A percentile compares a stretch with the other conserved stretches of the same genome.
Conservation (phyloP, 495 filamentous ascomycete genomes). For the Lentithecium fluviatile region DNA sequence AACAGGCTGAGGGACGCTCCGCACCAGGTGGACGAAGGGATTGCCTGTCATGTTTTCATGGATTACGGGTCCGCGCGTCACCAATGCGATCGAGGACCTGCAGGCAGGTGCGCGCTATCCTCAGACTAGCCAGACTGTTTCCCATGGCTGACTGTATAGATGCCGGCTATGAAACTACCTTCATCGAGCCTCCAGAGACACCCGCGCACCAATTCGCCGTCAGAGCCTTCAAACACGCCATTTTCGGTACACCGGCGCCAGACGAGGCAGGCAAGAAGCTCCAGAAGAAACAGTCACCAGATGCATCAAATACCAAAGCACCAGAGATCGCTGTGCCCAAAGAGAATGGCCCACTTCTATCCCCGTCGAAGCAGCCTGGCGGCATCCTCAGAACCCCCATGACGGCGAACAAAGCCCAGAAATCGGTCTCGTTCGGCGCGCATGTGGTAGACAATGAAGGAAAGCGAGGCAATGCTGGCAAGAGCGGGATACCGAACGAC, state of each 20-base stretch:
- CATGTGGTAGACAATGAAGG: constrained; percentile 62
- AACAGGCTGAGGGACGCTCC: neutral
- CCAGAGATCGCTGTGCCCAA: constrained; percentile 2
- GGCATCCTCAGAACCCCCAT: constrained; percentile 90
- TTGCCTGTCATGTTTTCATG: constrained; percentile 41
- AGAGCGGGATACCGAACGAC: constrained; percentile 53
- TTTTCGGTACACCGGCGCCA: constrained; percentile 76
- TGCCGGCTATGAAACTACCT: constrained; percentile 25
- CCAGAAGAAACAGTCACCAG: constrained; percentile 22
- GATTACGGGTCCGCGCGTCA: constrained; percentile 41
- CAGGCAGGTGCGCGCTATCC: constrained; percentile 22
- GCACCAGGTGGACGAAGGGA: neutral
- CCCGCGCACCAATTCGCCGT: constrained; percentile 92
- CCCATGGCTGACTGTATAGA: constrained; percentile 7
- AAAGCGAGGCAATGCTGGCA: constrained; percentile 46
- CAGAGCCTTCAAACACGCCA: constrained; percentile 83
- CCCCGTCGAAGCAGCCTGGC: constrained; percentile 60
- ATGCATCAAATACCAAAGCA: constrained; percentile 12
- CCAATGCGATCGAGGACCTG: constrained; percentile 34
- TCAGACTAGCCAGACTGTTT: neutral
- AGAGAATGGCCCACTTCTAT: constrained; percentile 29
- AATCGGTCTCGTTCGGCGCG: constrained; percentile 84
- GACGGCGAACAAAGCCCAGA: constrained; percentile 70
- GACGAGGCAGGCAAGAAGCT: constrained; percentile 24
- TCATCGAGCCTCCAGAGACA: constrained; percentile 74